Conservation (phyloP, 192 early-diverging fungal species). For the Coemansia asiatica region DNA sequence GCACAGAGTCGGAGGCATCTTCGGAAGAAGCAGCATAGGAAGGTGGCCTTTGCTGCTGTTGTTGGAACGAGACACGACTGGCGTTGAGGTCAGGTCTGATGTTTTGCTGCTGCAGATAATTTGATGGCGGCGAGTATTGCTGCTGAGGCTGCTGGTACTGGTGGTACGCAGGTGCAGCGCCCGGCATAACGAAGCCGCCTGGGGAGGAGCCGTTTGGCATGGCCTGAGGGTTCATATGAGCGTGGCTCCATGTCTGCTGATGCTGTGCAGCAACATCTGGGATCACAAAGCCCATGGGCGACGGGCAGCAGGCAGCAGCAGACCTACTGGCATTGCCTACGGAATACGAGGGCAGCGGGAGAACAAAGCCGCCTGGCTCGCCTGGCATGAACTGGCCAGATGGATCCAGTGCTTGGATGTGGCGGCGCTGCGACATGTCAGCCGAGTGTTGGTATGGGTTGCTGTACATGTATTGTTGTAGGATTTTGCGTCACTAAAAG, state of each 20-base stretch:
- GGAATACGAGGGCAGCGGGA: conserved; percentile 4
- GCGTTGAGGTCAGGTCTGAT: too few relatives aligned
- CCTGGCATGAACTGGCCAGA: conserved; percentile 26
- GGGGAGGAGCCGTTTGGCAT: conserved; percentile 19
- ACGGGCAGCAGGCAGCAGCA: not conserved
- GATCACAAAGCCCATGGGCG: conserved; percentile 35
- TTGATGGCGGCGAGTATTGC: conserved; percentile 5
- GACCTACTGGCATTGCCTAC: not conserved
- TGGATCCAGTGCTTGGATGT: not conserved
- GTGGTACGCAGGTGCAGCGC: conserved; percentile 5
- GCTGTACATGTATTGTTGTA: too few relatives aligned
- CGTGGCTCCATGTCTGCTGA: conserved; percentile 1
- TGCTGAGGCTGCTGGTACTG: conserved; percentile 17
- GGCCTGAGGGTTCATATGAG: conserved; percentile 2
- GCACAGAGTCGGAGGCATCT: not conserved
- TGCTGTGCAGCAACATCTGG: conserved; percentile 13
- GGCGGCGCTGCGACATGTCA: not conserved
- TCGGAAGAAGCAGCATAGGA: not conserved
- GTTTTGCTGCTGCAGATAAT: not conserved
- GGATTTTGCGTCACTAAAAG: too few relatives aligned
- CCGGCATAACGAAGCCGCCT: conserved; percentile 28
- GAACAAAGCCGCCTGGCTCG: conserved; percentile 42
- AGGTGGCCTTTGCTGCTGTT: not conserved
- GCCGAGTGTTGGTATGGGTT: too few relatives aligned
- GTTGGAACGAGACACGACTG: too few relatives aligned